phyloP scores from a whole-genome alignment of 495 filamentous ascomycete genomes.

The Penicillium herquei region DNA sequence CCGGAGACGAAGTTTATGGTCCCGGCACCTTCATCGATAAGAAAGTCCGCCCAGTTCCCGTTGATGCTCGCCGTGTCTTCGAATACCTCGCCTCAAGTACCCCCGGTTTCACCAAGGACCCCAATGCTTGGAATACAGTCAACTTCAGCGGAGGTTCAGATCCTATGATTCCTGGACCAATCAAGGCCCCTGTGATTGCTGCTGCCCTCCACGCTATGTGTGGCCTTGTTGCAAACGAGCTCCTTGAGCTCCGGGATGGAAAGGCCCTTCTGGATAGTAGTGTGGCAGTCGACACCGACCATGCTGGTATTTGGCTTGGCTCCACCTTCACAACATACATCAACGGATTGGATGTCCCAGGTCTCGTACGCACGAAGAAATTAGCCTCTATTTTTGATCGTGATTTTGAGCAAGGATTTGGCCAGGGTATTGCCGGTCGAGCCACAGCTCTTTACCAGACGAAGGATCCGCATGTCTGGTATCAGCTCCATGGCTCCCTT shows the following conservation, averaged over 20 bases:
- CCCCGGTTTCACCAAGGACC: slow-evolving; percentile 22
- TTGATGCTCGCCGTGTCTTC: slow-evolving; percentile 26
- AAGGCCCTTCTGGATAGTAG: neutral
- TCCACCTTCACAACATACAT: slow-evolving; percentile 11
- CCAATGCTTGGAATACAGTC: slow-evolving; percentile 18
- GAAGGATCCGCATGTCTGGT: slow-evolving; percentile 22
- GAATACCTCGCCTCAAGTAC: slow-evolving; percentile 19
- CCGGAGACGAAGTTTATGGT: slow-evolving; percentile 18
- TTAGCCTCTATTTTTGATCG: slow-evolving; percentile 8
- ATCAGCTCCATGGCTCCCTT: slow-evolving; percentile 30
- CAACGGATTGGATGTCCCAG: slow-evolving; percentile 15
- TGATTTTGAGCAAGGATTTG: slow-evolving; percentile 17
- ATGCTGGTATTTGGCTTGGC: slow-evolving; percentile 29
- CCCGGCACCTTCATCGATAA: slow-evolving; percentile 27
- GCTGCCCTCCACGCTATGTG: slow-evolving; percentile 30
- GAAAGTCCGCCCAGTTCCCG: slow-evolving; percentile 16
- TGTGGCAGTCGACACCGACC: slow-evolving; percentile 25
- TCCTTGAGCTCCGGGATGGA: slow-evolving; percentile 21
- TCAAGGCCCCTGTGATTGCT: slow-evolving; percentile 22
- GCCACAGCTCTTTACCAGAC: slow-evolving; percentile 26
- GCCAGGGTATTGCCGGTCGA: slow-evolving; percentile 6
- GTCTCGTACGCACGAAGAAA: slow-evolving; percentile 6
- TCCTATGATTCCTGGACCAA: slow-evolving; percentile 22
- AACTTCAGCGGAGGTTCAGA: slow-evolving; percentile 17
- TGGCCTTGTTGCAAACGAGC: slow-evolving; percentile 24